phyloP scores from a whole-genome alignment of 768 basidiomycete species.

The Russula vinacea region DNA sequence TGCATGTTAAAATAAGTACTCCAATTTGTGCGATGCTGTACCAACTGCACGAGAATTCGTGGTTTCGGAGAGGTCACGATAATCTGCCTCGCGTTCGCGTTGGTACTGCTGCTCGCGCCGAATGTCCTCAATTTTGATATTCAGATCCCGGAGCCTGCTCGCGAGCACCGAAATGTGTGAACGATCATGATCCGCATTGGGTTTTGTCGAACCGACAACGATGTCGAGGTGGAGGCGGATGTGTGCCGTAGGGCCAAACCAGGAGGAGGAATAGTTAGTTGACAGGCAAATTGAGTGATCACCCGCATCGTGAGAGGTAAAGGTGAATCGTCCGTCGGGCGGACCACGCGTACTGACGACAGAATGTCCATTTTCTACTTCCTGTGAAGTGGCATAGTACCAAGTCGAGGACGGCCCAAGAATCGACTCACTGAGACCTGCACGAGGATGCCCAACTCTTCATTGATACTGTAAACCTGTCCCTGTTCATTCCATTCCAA shows the following conservation, averaged over 20 bases:
- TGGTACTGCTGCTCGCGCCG: conserved; percentile 97
- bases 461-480: conserved; percentile 66
- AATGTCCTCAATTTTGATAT: conserved; percentile 89
- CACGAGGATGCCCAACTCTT: conserved; percentile 82
- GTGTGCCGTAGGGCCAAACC: conserved; percentile 75
- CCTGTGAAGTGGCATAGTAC: conserved; percentile 47
- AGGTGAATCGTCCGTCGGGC: conserved; percentile 88
- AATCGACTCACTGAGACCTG: conserved; percentile 71
- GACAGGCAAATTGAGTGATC: conserved; percentile 97
- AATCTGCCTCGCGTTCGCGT: conserved; percentile 90
- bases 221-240: conserved; percentile 95
- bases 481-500: conserved; percentile 81
- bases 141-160: conserved; percentile 84
- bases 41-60: conserved; percentile 96
- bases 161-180: conserved; percentile 81
- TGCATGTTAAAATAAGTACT: conserved; percentile 78
- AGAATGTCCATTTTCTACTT: conserved; percentile 74
- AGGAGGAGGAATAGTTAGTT: conserved; percentile 76
- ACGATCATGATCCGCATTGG: conserved; percentile 84
- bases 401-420: background rate
- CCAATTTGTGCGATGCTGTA: conserved; percentile 87
- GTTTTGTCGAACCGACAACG: conserved; percentile 81
- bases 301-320: conserved; percentile 94
- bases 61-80: conserved; percentile 79
- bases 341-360: conserved; percentile 92